Evolutionary conservation across 441 rosid genomes (phyloP).

Genomic region (Metrosideros polymorpha): DNA sequence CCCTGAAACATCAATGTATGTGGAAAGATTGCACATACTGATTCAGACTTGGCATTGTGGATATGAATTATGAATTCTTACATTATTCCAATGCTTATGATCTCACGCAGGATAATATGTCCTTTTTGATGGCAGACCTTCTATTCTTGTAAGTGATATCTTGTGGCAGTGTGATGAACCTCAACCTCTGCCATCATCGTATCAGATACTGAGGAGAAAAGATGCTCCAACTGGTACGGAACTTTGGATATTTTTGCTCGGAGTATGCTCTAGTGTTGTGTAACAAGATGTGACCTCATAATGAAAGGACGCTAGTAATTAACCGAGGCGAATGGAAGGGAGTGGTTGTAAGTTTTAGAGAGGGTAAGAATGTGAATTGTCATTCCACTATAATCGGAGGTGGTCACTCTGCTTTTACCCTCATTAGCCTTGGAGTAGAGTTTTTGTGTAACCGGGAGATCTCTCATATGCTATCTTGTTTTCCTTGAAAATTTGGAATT

Average conservation of each 20-base stretch:
- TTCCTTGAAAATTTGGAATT: not conserved
- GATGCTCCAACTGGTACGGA: conserved; percentile 38
- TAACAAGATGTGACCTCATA: not conserved
- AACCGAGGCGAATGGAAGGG: not conserved
- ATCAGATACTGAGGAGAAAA: conserved; percentile 41
- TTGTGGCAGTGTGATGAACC: conserved; percentile 43
- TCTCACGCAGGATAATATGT: not conserved
- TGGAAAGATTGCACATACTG: not conserved
- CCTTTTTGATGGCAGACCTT: conserved; percentile 36
- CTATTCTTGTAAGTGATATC: conserved; percentile 68
- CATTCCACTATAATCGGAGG: not conserved
- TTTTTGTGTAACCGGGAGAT: not conserved
- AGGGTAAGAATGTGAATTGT: not conserved
- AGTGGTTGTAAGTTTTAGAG: not conserved
- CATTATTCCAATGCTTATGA: not conserved
- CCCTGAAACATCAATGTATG: conserved; percentile 54
- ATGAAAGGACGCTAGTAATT: not conserved
- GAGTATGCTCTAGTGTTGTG: not conserved
- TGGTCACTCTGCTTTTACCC: not conserved
- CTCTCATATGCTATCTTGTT: not conserved
- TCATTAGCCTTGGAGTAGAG: not conserved
- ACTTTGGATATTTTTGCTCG: not conserved
- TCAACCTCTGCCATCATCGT: conserved; percentile 15
- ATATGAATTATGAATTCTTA: not conserved
- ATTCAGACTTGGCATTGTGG: not conserved